Base-by-base conservation (phyloP, 2,329 filamentous ascomycete species). In the Xenoacremonium recifei region DNA sequence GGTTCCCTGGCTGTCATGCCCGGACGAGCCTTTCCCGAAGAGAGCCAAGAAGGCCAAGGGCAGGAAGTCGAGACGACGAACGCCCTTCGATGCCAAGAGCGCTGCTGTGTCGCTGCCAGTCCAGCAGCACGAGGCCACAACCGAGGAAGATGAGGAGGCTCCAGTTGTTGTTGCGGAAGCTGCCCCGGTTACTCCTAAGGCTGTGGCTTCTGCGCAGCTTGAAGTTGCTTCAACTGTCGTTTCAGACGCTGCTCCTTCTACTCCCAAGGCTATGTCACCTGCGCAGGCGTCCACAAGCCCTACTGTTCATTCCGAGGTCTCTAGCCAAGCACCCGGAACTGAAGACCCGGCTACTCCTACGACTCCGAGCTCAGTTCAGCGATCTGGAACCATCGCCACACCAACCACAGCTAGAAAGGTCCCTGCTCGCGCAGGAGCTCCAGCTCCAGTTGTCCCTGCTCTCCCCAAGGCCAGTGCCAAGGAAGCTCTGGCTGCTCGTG, bases 1-100 rank as follows among this genome's bases (percentile, higher is more conserved):
- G 77, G 64, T 84, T 9, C 80, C 80, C 9, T 84, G 80, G 79
- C 55, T 72, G 19, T 81, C 79, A 1, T 63, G 62, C 21, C 74
- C 76, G 4, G 73, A 77, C 21, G 53, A 63, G 20, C 64, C 68
- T 9, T 84, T 80, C 54, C 79, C 80, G 11, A 54, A 50, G 36
- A 59, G 58, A 53, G 57, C 59, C 21, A 48, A 55, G 10, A 66
- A 64, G 30, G 61, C 64, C 11, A 71, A 64, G 53, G n/a, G n/a
- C n/a, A n/a, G n/a, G n/a, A n/a, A n/a, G n/a, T n/a, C n/a, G n/a
- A 63, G 66, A 25, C 70, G 67, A 50, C 73, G 71, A 60, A 73
- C 66, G 51, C 60, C 58, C 6, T 49, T 72, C 17, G 62, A 59
- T 15, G 57, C 62, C 6, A 59, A 69, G 29, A 61, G 61, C 5